These are phyloP conservation scores for Arbutus unedo DNA, from an alignment of 148 eudicot genomes.

Conservation along the genomic window DNA sequence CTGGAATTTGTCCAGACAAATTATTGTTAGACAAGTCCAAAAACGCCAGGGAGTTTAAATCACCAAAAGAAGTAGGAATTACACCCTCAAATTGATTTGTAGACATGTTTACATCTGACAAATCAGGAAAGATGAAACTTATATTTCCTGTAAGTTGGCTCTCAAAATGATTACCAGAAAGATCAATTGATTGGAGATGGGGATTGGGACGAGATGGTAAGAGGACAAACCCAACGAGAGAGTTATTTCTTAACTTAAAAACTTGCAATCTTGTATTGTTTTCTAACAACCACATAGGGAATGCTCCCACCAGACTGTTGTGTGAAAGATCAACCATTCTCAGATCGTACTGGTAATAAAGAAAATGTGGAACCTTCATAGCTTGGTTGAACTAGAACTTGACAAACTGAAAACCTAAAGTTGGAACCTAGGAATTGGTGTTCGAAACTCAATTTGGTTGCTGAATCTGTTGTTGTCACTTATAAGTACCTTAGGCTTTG, in stretches of 20 bases:
- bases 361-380: not conserved
- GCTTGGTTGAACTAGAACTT: not conserved
- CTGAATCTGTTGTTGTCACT: not conserved
- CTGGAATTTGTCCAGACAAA: not conserved
- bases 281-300: slow-evolving; percentile 19
- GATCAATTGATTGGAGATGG: not conserved
- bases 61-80: not conserved
- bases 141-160: not conserved
- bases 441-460: not conserved
- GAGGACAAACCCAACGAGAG: not conserved
- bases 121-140: not conserved
- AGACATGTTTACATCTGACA: not conserved
- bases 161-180: not conserved
- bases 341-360: slow-evolving; percentile 4
- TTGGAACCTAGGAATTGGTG: not conserved
- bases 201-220: not conserved
- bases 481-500: slow-evolving; percentile 1
- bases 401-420: slow-evolving; percentile 1
- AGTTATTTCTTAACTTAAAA: not conserved
- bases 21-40: not conserved
- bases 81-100: not conserved
- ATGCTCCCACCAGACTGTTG: not conserved
- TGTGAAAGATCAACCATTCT: not conserved
- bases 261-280: not conserved
- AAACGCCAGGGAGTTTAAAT: not conserved